Percentiles rank a stretch among this genome's conserved stretches.
phyloP scores from a whole-genome alignment of 2,329 filamentous ascomycete species.

The Verticillium isaacii region DNA sequence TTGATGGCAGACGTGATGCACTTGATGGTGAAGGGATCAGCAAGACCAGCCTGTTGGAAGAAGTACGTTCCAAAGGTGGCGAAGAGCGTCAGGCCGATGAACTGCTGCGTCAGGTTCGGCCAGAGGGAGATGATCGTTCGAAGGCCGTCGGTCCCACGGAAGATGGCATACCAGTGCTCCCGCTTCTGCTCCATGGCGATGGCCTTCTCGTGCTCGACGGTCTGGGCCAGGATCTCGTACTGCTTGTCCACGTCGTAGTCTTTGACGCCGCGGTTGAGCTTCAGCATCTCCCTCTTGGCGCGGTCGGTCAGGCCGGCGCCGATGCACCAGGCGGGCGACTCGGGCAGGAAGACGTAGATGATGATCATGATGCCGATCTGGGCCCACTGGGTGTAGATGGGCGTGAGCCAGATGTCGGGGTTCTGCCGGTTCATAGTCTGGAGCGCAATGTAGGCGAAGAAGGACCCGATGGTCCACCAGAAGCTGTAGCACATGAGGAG shows the following conservation, averaged over 20 bases:
- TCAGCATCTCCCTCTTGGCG: conserved; percentile 12
- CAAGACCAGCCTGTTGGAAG: conserved; percentile 25
- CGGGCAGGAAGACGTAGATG: conserved; percentile 31
- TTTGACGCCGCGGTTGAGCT: conserved; percentile 17
- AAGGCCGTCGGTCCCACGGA: conserved; percentile 20
- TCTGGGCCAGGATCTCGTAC: conserved; percentile 14
- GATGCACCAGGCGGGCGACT: conserved; percentile 33
- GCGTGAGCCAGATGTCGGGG: conserved; percentile 27
- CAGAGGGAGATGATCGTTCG: conserved; percentile 22
- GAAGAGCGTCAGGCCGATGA: conserved; percentile 16
- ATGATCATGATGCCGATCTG: conserved; percentile 32
- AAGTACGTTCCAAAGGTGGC: conserved; percentile 22
- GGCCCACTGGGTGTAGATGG: conserved; percentile 39
- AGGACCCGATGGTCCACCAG: conserved; percentile 37
- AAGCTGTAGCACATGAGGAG: conserved; percentile 34
- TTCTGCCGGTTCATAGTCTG: conserved; percentile 23
- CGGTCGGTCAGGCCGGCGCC: conserved; percentile 10
- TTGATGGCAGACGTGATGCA: conserved; percentile 15
- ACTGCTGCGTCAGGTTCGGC: conserved; percentile 15
- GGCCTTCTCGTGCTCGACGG: conserved; percentile 17
- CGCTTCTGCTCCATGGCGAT: conserved; percentile 16
- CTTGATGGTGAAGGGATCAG: conserved; percentile 16
- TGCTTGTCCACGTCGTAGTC: conserved; percentile 21
- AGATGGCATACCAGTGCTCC: conserved; percentile 21
- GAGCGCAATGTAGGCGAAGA: conserved; percentile 34